Base-by-base conservation (phyloP, 1,284 basidiomycete genomes). In the Ceratobasidium sp. region DNA sequence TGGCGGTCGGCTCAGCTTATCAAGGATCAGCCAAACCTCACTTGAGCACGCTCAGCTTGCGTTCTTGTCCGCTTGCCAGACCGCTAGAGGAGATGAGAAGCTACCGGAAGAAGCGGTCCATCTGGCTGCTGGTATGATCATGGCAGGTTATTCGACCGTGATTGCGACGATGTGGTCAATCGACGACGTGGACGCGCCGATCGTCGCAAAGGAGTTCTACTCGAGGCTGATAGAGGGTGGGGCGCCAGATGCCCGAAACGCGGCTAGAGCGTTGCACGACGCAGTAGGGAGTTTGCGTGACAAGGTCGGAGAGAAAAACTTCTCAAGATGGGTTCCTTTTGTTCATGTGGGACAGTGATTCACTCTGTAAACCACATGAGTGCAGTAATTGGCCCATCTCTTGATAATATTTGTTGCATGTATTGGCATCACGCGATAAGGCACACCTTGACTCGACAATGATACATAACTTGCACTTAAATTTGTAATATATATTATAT, bases 31-130 rank as follows among this genome's bases (percentile, higher is more conserved):
- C 27, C 19, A 8, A 46, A 39, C n/a, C 13, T 6, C 51, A 31
- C n/a, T 59, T 19, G 27, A 24, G 24, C 13, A 39, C 27, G 39
- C 24, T 16, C 34, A 46, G 16, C 43, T 72, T 22, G 69, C 69
- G 27, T 43, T 72, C 37, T 43, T 72, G 19, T 72, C 69, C 2
- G 69, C 69, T 6, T 72, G 69, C 43, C 69, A 72, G 31, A 58
- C 54, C 1, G 69, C 69, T 1, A 39, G 13, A 43, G 51, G 69
- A 4, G 56, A 59, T 37, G 19, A 29, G 54, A n/a, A 34, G 8
- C 4, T 39, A 22, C 27, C 54, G 9, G 54, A 72, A 9, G 69
- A 72, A 29, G 19, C 54, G 9, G 56, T 72, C 6, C 51, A 59
- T 58, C 22, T 72, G 7, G 41, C 69, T 1, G 46, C 69, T 9